These are phyloP conservation scores for Cutaneotrichosporon mucoides DNA, from an alignment of 1,284 basidiomycete species.

Conservation along the genomic window DNA sequence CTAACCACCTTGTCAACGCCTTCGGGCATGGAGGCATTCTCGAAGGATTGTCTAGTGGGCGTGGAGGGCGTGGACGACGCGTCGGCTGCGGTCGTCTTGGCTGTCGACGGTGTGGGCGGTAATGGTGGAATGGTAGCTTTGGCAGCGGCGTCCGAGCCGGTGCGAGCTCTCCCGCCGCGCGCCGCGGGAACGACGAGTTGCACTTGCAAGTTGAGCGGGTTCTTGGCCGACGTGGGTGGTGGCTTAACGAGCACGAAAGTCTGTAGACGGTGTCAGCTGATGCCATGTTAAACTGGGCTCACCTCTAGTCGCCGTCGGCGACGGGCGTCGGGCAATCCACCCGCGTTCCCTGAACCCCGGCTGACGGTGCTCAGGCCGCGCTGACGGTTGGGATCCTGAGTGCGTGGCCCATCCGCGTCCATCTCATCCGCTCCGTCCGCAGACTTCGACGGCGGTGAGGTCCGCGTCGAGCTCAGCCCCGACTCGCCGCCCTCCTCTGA, in stretches of 20 bases:
- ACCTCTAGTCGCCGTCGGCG: conserved; percentile 8
- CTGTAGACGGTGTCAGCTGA: conserved; percentile 50
- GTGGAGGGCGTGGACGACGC: conserved; percentile 6
- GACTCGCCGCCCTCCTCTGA: not conserved
- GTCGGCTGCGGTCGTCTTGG: too few species aligned
- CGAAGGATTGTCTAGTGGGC: conserved; percentile 9
- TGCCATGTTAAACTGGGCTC: too few species aligned
- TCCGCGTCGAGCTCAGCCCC: not conserved
- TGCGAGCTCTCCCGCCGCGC: not conserved
- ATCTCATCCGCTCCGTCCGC: not conserved
- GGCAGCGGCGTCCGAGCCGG: conserved; percentile 3
- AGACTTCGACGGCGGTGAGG: not conserved
- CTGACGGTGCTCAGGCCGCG: conserved; percentile 7
- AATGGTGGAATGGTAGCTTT: not conserved
- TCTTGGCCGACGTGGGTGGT: conserved; percentile 67
- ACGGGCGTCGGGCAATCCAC: not conserved
- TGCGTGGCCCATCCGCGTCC: not conserved
- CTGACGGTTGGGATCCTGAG: not conserved
- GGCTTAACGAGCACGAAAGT: conserved; percentile 58
- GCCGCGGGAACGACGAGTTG: conserved; percentile 62
- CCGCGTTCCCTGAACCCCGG: not conserved
- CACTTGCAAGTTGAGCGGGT: conserved; percentile 87
- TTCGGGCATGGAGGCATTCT: not conserved
- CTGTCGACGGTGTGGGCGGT: too few species aligned
- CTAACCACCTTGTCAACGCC: not conserved